Evolutionary conservation across 768 basidiomycete species (phyloP), one percentile per base, ranked within the genome.

Genomic region (Trametes villosa): DNA sequence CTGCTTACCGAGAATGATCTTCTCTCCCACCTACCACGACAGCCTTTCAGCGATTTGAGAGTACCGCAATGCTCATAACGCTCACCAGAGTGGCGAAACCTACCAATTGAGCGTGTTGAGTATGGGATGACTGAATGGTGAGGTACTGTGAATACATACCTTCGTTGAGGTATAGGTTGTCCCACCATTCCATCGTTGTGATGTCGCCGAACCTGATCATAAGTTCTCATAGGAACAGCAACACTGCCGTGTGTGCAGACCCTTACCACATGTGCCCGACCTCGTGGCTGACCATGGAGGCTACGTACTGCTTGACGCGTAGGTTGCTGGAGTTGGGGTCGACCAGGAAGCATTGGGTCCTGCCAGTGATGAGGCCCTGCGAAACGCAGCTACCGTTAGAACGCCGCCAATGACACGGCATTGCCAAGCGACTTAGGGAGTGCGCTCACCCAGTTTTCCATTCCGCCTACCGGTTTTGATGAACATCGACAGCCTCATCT

Each of bases 141-240:
- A 13, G 12, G 20, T 1, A 22, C 3, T 1, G 11, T 6, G 26
- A 22, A 1, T 15, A 30, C 34, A 33, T 52, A 85, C 86, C 88
- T 83, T 92, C 91, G 65, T 91, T 92, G 59, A 92, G 74, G 72
- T 91, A 91, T 41, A 94, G 81, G 72, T 91, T 88, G 64, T 91
- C 86, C 91, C 92, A 94, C 92, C 92, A 94, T 67, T 85, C 86
- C 94, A 96, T 96, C 0, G 94, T 97, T 7, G 92, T 89, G 69
- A 97, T 91, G 71, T 97, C 89, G 34, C 94, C 95, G 67, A 96
- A 96, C 92, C 92, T 80, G 11, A 3, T n/a, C 17, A 12, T 31
- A n/a, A n/a, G n/a, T n/a, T 22, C 7, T 26, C 24, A n/a, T 33
- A 15, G 34, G 12, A 4, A 15, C 15, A 1, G 20, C 22, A 3